phyloP scores from a whole-genome alignment of 2,329 filamentous ascomycete genomes.

The Botrytis paeoniae region DNA sequence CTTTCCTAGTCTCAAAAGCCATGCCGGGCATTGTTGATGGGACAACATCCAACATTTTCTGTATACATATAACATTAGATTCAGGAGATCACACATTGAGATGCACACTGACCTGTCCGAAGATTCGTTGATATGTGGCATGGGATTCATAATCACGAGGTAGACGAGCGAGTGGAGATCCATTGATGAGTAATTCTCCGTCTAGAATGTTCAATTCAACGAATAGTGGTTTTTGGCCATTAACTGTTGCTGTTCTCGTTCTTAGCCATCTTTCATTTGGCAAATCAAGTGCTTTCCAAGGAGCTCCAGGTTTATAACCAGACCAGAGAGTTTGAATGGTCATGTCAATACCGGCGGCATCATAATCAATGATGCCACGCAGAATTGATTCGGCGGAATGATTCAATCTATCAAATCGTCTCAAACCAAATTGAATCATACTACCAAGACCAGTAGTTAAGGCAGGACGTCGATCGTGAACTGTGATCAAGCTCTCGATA shows the following conservation, averaged over 20 bases:
- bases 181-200: slow-evolving; percentile 52
- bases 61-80: slow-evolving; percentile 14
- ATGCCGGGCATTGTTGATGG: slow-evolving; percentile 40
- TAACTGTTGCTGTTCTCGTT: slow-evolving; percentile 25
- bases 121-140: slow-evolving; percentile 24
- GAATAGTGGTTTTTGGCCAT: slow-evolving; percentile 19
- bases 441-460: slow-evolving; percentile 36
- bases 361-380: not conserved
- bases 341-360: slow-evolving; percentile 27
- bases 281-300: slow-evolving; percentile 31
- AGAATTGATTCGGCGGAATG: slow-evolving; percentile 28
- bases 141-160: slow-evolving; percentile 44
- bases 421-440: slow-evolving; percentile 6
- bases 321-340: slow-evolving; percentile 35
- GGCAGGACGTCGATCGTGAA: slow-evolving; percentile 39
- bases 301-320: slow-evolving; percentile 29
- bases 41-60: slow-evolving; percentile 26
- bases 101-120: slow-evolving; percentile 20
- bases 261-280: slow-evolving; percentile 40
- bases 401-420: slow-evolving; percentile 19
- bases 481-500: slow-evolving; percentile 40
- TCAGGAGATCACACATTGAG: not conserved
- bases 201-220: slow-evolving; percentile 51
- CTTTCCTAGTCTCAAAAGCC: slow-evolving; percentile 37
- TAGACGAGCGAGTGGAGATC: slow-evolving; percentile 47